phyloP scores from a whole-genome alignment of 2,329 filamentous ascomycete genomes.

The Penicillium sp. region DNA sequence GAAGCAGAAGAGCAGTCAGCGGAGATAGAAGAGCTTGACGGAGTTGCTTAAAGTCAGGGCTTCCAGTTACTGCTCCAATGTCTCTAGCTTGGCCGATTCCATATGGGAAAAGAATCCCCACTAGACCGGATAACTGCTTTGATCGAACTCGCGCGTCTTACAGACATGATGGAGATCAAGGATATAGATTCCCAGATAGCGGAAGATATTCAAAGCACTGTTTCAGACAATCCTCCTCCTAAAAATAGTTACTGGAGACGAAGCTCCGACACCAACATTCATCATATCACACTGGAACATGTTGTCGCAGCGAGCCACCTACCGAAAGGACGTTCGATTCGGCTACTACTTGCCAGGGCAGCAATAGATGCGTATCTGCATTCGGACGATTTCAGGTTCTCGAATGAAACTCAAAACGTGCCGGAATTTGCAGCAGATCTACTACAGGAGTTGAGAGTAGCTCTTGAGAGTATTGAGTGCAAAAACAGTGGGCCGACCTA shows the following conservation, averaged over 20 bases:
- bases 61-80: constrained; percentile 23
- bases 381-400: constrained; percentile 1
- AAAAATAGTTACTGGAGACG: too few species aligned
- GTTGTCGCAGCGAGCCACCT: not conserved
- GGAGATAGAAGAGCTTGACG: constrained; percentile 18
- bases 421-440: constrained; percentile 7
- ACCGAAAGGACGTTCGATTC: not conserved
- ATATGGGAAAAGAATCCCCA: constrained; percentile 2
- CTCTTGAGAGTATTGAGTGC: not conserved
- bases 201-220: not conserved
- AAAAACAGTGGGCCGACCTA: not conserved
- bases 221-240: too few species aligned
- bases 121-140: constrained; percentile 14
- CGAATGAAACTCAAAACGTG: not conserved
- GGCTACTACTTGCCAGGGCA: constrained; percentile 1
- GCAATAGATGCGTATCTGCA: not conserved
- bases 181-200: not conserved
- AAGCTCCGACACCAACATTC: too few species aligned
- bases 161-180: constrained; percentile 13
- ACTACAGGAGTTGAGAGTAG: constrained; percentile 4
- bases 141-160: constrained; percentile 21
- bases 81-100: constrained; percentile 17
- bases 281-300: not conserved
- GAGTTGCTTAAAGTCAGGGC: constrained; percentile 14
- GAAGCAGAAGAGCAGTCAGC: constrained; percentile 16